Percentiles rank a stretch among this genome's conserved stretches.
These are phyloP conservation scores for Ophiocordyceps camponoti-leonardi DNA, from an alignment of 2,329 filamentous ascomycete species.

Conservation along the genomic window DNA sequence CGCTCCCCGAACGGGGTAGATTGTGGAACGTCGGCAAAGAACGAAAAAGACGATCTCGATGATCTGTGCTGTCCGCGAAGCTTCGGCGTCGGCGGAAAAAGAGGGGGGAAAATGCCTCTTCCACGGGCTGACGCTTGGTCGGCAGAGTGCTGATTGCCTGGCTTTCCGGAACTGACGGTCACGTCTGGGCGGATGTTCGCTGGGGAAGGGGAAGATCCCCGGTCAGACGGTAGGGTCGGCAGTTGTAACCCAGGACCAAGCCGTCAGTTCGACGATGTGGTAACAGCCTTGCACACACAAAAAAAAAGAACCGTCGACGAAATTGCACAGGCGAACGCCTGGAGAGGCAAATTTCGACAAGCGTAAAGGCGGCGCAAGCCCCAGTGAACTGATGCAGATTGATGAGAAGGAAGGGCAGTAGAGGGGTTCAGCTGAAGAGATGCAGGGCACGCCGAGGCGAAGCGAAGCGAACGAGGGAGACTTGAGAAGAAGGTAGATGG, in stretches of 20 bases:
- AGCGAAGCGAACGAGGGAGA: background rate
- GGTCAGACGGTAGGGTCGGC: background rate
- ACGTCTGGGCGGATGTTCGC: background rate
- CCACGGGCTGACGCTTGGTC: background rate
- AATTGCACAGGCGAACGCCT: background rate
- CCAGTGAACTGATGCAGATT: background rate
- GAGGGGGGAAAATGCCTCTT: background rate
- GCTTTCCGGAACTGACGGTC: background rate
- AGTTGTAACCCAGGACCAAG: background rate
- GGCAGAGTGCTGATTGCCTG: background rate
- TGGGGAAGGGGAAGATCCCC: background rate
- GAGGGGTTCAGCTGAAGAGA: background rate
- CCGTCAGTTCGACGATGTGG: background rate
- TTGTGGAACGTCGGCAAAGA: background rate
- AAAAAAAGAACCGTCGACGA: background rate
- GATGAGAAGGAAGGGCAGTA: background rate
- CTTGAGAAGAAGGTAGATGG: background rate
- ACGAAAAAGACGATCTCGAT: background rate
- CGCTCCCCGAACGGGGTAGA: constrained; percentile 7
- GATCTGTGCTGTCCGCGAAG: background rate
- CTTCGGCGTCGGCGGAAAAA: background rate
- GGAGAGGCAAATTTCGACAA: too few species aligned
- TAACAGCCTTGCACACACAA: background rate
- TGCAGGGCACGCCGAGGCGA: background rate
- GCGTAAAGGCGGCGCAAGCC: background rate